Base-by-base conservation (phyloP, 2,329 filamentous ascomycete genomes). In the Penicillium sp. region DNA sequence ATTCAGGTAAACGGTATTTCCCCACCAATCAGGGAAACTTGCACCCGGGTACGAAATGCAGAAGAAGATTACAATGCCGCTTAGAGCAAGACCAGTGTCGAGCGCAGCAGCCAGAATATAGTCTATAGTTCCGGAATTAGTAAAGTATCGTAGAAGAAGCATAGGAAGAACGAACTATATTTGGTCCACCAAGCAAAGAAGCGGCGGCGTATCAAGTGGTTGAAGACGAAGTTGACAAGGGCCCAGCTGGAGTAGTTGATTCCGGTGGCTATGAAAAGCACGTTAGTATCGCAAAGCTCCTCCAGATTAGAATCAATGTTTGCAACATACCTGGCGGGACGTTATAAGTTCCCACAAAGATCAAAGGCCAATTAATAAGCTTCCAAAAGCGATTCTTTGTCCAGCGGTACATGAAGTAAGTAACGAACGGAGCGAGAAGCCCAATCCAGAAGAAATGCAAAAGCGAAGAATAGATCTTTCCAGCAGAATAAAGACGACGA, bases 221-320 rank as follows among this genome's bases (percentile, higher is more conserved):
- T 96, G 81, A 96, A 96, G 44, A 91, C 65, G 73, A 89, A 96
- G 35, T 75, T 75, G 44, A 74, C 70, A 14, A 74, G 58, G 3
- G 67, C 69, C 69, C 70, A 72, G 54, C 68, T 70, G n/a, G 71
- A 72, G 51, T 72, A 73, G 49, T 72, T 73, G 47, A 74, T 71
- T 26, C 69, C 69, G 25, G 72, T 74, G 21, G 70, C 71, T 42
- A 23, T 23, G 64, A 31, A 26, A 42, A 4, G n/a, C 35, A 39
- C 4, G 4, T 42, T 21, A 23, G 39, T 6, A 42, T 42, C 4
- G 5, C 23, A 8, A 13, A 19, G 1, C 2, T 14, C 4, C 11
- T 5, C 13, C n/a, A 7, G 1, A 14, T 42, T 42, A 23, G 11
- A 23, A 23, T 4, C n/a, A 19, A 39, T 7, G n/a, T 19, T 6